Evolutionary conservation across 2,329 filamentous ascomycete species (phyloP).

Genomic region (Exophiala spinifera): DNA sequence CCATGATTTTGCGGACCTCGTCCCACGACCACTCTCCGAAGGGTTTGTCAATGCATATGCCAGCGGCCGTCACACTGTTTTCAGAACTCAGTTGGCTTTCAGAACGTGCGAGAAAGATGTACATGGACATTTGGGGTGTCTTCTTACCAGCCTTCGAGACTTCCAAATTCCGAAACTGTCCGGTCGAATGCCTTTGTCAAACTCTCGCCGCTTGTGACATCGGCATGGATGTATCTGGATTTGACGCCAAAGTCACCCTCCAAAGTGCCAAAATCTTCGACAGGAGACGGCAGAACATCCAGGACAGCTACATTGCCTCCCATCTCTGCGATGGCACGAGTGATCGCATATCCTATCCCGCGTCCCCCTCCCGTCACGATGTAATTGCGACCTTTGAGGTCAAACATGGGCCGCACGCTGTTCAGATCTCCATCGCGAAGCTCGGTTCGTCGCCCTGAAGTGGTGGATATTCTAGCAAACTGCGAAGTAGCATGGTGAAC

Average conservation of each 20-base stretch:
- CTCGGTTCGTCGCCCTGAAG: background rate
- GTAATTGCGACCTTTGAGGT: constrained; percentile 20
- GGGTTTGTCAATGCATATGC: constrained; percentile 45
- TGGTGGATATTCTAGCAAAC: background rate
- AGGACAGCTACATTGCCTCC: constrained; percentile 23
- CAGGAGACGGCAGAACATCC: constrained; percentile 18
- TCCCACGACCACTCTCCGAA: constrained; percentile 47
- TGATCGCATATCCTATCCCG: constrained; percentile 23
- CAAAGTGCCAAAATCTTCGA: constrained; percentile 19
- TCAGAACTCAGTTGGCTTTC: background rate
- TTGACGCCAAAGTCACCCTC: constrained; percentile 21
- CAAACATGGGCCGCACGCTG: constrained; percentile 11
- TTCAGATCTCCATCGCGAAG: constrained; percentile 11
- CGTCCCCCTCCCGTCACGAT: constrained; percentile 24
- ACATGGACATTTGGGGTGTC: background rate
- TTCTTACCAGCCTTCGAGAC: constrained; percentile 38
- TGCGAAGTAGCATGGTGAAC: too few relatives aligned
- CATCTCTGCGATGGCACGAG: constrained; percentile 22
- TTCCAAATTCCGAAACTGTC: constrained; percentile 39
- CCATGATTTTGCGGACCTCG: constrained; percentile 41
- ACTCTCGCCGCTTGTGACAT: constrained; percentile 47
- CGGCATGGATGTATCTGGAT: constrained; percentile 42
- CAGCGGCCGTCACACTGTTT: constrained; percentile 25
- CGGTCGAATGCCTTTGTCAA: constrained; percentile 41
- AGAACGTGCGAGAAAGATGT: background rate